phyloP scores from a whole-genome alignment of 768 basidiomycete species.

The Boletellus sp. region DNA sequence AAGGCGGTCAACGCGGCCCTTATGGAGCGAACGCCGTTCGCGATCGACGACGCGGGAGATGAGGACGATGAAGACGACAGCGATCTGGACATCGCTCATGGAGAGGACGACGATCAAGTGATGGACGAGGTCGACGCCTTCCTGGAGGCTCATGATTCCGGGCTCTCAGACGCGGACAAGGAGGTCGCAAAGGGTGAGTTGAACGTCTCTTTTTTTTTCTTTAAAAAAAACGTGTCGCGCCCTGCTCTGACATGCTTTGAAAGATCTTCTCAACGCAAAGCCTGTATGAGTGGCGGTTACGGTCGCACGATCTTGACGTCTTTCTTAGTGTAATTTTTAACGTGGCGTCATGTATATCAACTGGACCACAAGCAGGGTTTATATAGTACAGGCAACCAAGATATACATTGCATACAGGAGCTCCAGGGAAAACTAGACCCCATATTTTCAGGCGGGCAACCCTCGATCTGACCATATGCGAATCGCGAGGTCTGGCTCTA shows the following conservation, averaged over 20 bases:
- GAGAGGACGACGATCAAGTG: constrained; percentile 68
- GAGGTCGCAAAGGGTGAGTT: constrained; percentile 68
- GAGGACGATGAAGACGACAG: constrained; percentile 66
- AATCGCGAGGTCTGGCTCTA: constrained; percentile 79
- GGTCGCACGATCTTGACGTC: constrained; percentile 1
- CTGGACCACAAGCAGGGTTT: constrained; percentile 2
- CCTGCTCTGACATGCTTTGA: not conserved
- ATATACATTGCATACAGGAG: not conserved
- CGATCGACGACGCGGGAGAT: constrained; percentile 86
- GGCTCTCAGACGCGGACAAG: constrained; percentile 75
- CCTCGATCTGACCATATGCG: constrained; percentile 74
- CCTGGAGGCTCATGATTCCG: constrained; percentile 89
- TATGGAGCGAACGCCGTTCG: constrained; percentile 91
- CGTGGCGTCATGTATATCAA: constrained; percentile 8
- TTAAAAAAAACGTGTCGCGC: not conserved
- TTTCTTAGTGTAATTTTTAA: constrained; percentile 3
- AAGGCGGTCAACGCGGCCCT: constrained; percentile 76
- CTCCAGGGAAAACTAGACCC: too few relatives aligned
- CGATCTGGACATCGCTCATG: constrained; percentile 49
- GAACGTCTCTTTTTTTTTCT: too few relatives aligned
- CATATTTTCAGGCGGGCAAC: constrained; percentile 6
- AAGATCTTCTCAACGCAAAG: constrained; percentile 59
- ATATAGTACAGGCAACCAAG: constrained; percentile 1
- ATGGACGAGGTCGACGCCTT: constrained; percentile 97
- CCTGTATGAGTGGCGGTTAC: constrained; percentile 36